A percentile compares a stretch with the other conserved stretches of the same genome.
phyloP scores from a whole-genome alignment of 225 moss, liverwort and hornwort species.

The Physcomitrellopsis africana region DNA sequence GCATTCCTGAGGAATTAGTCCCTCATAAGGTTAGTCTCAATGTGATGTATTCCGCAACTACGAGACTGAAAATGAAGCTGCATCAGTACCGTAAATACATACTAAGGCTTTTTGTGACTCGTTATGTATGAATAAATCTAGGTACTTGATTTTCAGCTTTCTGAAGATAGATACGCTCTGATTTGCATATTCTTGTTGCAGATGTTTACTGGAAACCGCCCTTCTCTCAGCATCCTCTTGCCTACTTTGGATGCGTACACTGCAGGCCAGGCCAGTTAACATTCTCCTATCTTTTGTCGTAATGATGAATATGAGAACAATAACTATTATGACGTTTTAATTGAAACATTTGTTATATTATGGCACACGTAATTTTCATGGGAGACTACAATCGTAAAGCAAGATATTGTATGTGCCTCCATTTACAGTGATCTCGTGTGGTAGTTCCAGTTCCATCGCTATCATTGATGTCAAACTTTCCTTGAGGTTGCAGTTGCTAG shows the following conservation, averaged over 20 bases:
- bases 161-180: neutral
- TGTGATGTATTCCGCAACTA: conserved; percentile 4
- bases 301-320: conserved; percentile 9
- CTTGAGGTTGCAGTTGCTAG: conserved; percentile 62
- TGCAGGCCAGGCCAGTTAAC: conserved; percentile 75
- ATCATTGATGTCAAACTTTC: neutral
- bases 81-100: neutral
- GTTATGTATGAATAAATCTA: neutral
- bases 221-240: conserved; percentile 90
- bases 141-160: neutral
- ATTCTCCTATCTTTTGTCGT: conserved; percentile 14
- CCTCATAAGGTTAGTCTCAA: conserved; percentile 71
- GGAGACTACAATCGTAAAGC: neutral
- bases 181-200: conserved; percentile 33
- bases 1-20: conserved; percentile 67
- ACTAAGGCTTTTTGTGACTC: neutral
- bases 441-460: neutral
- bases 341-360: neutral
- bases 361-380: neutral
- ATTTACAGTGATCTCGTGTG: neutral
- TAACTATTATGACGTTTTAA: neutral
- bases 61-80: neutral
- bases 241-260: conserved; percentile 93
- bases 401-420: neutral
- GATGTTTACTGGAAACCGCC: conserved; percentile 97